Evolutionary conservation across 331 rosid genomes (phyloP).

Genomic region (Quercus tomentella): DNA sequence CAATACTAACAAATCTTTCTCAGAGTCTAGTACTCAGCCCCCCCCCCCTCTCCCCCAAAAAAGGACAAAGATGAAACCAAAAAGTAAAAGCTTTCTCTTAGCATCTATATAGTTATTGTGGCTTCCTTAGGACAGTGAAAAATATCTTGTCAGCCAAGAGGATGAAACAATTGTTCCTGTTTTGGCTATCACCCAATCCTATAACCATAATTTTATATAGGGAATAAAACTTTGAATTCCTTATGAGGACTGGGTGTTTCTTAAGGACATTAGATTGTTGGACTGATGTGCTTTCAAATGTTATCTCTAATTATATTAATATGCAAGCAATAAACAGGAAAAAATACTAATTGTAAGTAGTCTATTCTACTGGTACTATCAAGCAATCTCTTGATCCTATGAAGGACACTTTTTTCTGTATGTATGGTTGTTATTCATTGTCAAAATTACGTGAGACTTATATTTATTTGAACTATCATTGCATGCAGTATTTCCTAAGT

Average conservation of each 20-base stretch:
- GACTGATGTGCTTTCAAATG: background rate
- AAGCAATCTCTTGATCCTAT: background rate
- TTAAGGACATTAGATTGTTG: background rate
- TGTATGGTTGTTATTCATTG: background rate
- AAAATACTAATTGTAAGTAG: background rate
- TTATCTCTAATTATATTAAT: background rate
- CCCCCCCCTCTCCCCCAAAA: too few relatives aligned
- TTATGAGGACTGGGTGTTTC: background rate
- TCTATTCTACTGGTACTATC: background rate
- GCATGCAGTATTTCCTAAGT: background rate
- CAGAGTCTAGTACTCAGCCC: too few relatives aligned
- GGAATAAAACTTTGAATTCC: too few relatives aligned
- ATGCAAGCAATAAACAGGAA: background rate
- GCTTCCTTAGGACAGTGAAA: too few relatives aligned
- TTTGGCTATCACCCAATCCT: background rate
- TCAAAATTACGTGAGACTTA: background rate
- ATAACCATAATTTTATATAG: background rate
- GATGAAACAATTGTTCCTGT: background rate
- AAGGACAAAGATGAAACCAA: too few relatives aligned
- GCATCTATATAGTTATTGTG: too few relatives aligned
- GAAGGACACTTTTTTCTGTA: background rate
- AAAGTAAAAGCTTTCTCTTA: too few relatives aligned
- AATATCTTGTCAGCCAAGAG: background rate
- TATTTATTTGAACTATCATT: background rate
- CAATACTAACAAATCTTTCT: too few relatives aligned